phyloP scores from a whole-genome alignment of 306 rosid genomes.

The Dalbergia cochinchinensis region DNA sequence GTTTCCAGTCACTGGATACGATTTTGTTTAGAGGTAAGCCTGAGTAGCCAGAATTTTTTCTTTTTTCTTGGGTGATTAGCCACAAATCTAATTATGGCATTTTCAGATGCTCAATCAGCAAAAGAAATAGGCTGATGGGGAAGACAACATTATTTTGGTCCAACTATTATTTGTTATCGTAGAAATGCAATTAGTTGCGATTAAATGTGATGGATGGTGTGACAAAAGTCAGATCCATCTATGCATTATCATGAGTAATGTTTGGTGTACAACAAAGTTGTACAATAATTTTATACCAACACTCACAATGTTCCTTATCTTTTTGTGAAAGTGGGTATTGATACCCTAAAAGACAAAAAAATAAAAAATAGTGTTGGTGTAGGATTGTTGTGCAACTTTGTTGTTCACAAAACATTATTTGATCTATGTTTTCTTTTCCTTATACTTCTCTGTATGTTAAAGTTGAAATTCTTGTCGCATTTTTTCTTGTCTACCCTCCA shows the following conservation, averaged over 20 bases:
- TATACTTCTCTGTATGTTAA: background rate
- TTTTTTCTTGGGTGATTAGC: background rate
- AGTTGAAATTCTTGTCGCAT: background rate
- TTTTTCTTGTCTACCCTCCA: background rate
- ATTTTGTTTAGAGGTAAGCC: conserved; percentile 84
- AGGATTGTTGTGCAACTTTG: too few relatives aligned
- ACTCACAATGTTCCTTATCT: too few relatives aligned
- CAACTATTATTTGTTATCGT: conserved; percentile 18
- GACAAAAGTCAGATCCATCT: background rate
- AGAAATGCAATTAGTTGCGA: conserved; percentile 20
- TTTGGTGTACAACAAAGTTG: too few relatives aligned
- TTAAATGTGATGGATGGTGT: conserved; percentile 23
- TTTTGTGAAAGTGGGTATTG: too few relatives aligned
- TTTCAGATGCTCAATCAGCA: conserved; percentile 26
- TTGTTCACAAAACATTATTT: background rate
- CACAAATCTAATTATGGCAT: conserved; percentile 24
- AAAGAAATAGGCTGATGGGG: conserved; percentile 14
- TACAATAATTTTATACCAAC: too few relatives aligned
- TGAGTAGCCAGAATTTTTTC: background rate
- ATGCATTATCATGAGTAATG: background rate
- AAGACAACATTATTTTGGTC: conserved; percentile 8
- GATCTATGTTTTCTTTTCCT: conserved; percentile 2
- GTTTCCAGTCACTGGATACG: conserved; percentile 97
- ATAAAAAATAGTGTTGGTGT: too few relatives aligned
- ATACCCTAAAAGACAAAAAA: too few relatives aligned